These are phyloP conservation scores for Magnolia kwangsiensis DNA, from an alignment of 164 flowering plant genomes.

Conservation along the genomic window DNA sequence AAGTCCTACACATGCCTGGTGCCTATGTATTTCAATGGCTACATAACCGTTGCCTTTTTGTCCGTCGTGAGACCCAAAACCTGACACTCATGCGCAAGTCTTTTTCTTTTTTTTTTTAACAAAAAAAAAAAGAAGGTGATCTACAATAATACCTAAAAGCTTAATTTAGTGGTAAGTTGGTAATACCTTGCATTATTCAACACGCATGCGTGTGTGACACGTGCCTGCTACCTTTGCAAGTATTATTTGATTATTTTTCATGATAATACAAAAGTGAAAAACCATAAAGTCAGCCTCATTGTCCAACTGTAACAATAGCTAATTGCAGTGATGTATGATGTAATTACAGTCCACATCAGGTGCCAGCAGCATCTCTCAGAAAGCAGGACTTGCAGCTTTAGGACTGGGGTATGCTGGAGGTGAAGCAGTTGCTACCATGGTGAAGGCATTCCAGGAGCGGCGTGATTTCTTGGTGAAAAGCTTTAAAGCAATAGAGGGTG, in stretches of 20 bases:
- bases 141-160: background rate
- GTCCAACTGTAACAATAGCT: background rate
- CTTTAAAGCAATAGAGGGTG: conserved; percentile 69
- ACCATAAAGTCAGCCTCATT: too few species aligned
- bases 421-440: conserved; percentile 76
- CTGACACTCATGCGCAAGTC: background rate
- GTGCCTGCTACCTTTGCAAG: background rate
- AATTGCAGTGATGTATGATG: conserved; percentile 4
- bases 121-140: background rate
- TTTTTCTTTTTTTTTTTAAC: too few species aligned
- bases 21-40: background rate
- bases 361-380: conserved; percentile 95
- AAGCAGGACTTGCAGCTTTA: conserved; percentile 91
- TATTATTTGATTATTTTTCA: too few species aligned
- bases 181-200: background rate
- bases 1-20: background rate
- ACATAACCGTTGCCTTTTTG: background rate
- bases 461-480: conserved; percentile 75
- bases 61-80: background rate
- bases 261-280: too few species aligned
- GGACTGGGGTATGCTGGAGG: conserved; percentile 95
- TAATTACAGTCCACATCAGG: conserved; percentile 77
- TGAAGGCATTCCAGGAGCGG: conserved; percentile 79
- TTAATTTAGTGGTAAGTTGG: background rate
- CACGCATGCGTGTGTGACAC: background rate